Evolutionary conservation across 306 rosid genomes (phyloP), one percentile per base, ranked within the genome.

Genomic region (Casuarina cunninghamiana): DNA sequence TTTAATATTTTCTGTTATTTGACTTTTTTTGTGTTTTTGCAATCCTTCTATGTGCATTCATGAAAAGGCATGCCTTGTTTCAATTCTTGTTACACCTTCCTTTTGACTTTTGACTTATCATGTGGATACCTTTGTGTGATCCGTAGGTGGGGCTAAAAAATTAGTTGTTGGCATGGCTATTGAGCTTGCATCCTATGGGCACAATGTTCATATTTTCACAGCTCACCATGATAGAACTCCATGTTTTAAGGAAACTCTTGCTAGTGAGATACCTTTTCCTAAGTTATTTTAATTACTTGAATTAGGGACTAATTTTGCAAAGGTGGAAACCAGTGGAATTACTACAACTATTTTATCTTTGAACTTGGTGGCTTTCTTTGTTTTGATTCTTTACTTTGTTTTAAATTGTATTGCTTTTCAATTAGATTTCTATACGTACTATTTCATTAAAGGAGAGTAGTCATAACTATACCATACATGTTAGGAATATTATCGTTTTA

Each of bases 231-330:
- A 93, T 62, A 85, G 80, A 84, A 83, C 80, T 81, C 83, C 91
- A 82, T 93, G 97, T 75, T 95, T 95, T 84, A 97, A 93, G 90
- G 99, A 95, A 85, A 93, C 99, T 62, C 67, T 84, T 78, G 73
- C 89, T 61, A 95, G 97, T 93, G 58, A 78, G 76, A 60, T 75
- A 75, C 75, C 61, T 39, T 70, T 3, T 41, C 10, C 49, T 62
- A 21, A n/a, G 7, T 46, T 70, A 38, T 2, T 46, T 49, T 43
- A 43, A 61, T 44, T 44, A 6, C 32, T 39, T 16, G 3, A 1
- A 15, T 53, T 5, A 13, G 19, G 15, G 65, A 15, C 65, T 58
- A n/a, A 19, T 26, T 58, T 10, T 19, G 39, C 26, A 6, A 9
- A 58, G 65, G 38, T 57, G 6, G 13, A n/a, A 26, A 8, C 65